Percentiles rank a stretch among this genome's conserved stretches.
Evolutionary conservation across 805 yeast species (phyloP).

Genomic region (Sugiyamaella mastotermitis): DNA sequence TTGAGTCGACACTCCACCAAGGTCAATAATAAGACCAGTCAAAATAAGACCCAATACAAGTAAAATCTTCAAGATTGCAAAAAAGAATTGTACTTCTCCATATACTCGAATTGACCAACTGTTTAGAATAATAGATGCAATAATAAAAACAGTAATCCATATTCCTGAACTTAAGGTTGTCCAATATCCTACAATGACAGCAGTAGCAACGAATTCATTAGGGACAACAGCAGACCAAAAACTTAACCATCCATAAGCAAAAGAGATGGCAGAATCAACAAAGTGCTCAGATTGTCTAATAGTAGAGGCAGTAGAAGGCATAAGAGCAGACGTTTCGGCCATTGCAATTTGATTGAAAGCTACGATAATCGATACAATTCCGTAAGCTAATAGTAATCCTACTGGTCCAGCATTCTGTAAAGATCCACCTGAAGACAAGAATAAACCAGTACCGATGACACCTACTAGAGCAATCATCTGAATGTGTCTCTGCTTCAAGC

Average conservation of each 20-base stretch:
- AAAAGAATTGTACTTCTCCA: conserved; percentile 46
- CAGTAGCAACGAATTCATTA: conserved; percentile 59
- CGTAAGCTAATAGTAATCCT: conserved; percentile 52
- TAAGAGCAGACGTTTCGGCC: conserved; percentile 63
- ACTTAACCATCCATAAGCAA: conserved; percentile 61
- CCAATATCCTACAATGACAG: conserved; percentile 52
- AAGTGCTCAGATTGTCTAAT: conserved; percentile 60
- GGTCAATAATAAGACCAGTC: conserved; percentile 53
- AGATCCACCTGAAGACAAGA: conserved; percentile 72
- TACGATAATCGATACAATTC: conserved; percentile 65
- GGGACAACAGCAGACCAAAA: conserved; percentile 54
- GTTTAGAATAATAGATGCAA: conserved; percentile 38
- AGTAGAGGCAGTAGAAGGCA: conserved; percentile 62
- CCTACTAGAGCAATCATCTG: conserved; percentile 80
- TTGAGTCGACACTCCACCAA: conserved; percentile 72
- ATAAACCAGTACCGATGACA: conserved; percentile 73
- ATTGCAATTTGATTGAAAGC: conserved; percentile 61
- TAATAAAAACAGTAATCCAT: conserved; percentile 47
- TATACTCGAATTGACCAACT: conserved; percentile 41
- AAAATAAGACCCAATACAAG: conserved; percentile 64
- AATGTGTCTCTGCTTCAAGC: conserved; percentile 51
- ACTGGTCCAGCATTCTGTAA: conserved; percentile 63
- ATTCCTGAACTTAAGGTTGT: conserved; percentile 42
- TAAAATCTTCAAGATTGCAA: conserved; percentile 57
- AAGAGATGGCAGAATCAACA: conserved; percentile 61